phyloP scores from a whole-genome alignment of 768 basidiomycete genomes.

The Lactifluus subvellereus region DNA sequence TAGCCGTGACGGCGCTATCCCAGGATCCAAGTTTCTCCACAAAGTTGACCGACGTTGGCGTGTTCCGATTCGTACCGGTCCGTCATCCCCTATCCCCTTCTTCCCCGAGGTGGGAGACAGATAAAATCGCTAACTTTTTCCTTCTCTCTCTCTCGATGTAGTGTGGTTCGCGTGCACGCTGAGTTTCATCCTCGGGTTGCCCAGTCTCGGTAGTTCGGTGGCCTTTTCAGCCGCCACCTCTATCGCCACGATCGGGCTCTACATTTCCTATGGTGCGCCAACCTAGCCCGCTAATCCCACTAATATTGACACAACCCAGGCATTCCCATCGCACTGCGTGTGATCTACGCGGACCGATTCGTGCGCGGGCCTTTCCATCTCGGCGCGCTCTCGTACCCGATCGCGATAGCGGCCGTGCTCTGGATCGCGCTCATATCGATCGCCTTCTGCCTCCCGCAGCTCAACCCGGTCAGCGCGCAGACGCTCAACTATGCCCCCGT shows the following conservation, averaged over 20 bases:
- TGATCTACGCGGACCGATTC: constrained; percentile 55
- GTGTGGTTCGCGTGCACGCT: constrained; percentile 78
- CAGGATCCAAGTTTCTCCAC: constrained; percentile 60
- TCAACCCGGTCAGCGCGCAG: constrained; percentile 63
- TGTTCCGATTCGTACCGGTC: constrained; percentile 66
- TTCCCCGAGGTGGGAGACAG: not conserved
- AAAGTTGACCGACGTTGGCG: constrained; percentile 53
- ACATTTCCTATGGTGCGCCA: constrained; percentile 61
- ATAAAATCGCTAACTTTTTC: not conserved
- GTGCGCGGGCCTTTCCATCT: constrained; percentile 69
- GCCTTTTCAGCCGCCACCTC: constrained; percentile 54
- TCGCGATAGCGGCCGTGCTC: constrained; percentile 48
- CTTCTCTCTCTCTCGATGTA: constrained; percentile 24
- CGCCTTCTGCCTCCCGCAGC: constrained; percentile 65
- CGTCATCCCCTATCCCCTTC: not conserved
- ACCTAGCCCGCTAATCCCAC: not conserved
- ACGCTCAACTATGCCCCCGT: constrained; percentile 74
- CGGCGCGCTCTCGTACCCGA: constrained; percentile 53
- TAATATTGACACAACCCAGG: constrained; percentile 30
- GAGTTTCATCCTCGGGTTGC: constrained; percentile 68
- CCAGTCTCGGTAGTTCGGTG: constrained; percentile 65
- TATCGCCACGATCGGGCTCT: constrained; percentile 71
- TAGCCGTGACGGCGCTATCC: constrained; percentile 67
- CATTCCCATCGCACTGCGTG: constrained; percentile 64
- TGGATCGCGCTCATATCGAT: constrained; percentile 75